These are phyloP conservation scores for Paraglomus brasilianum DNA, from an alignment of 192 early-diverging fungal species.

Conservation along the genomic window DNA sequence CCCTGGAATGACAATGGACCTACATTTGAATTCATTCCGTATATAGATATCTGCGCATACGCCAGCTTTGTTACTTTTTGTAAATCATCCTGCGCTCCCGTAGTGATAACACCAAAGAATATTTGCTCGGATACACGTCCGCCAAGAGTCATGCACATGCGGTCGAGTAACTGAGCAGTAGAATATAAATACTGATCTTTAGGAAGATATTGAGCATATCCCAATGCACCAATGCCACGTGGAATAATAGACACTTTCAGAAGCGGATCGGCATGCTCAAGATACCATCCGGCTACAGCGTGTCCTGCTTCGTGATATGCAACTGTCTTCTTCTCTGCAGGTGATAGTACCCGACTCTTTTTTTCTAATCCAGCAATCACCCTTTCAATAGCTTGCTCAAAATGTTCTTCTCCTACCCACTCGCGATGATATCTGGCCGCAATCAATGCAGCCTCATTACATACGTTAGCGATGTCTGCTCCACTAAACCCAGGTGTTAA, in stretches of 20 bases:
- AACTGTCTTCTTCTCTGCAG: slow-evolving; percentile 98
- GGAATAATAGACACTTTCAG: slow-evolving; percentile 99
- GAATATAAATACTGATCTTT: slow-evolving; percentile 97
- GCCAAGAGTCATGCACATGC: slow-evolving; percentile 88
- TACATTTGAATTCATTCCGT: slow-evolving; percentile 90
- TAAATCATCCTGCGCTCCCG: slow-evolving; percentile 96
- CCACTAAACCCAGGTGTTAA: slow-evolving; percentile 98
- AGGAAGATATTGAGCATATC: slow-evolving; percentile 99
- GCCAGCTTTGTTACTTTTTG: slow-evolving; percentile 97
- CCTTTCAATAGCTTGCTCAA: slow-evolving; percentile 97
- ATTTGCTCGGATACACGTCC: slow-evolving; percentile 87
- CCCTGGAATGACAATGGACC: slow-evolving; percentile 85
- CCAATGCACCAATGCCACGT: slow-evolving; percentile 89
- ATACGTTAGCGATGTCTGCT: slow-evolving; percentile 97
- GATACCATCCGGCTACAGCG: slow-evolving; percentile 97
- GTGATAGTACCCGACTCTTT: slow-evolving; percentile 90
- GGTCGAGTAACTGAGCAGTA: slow-evolving; percentile 85
- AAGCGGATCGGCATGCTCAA: slow-evolving; percentile 93
- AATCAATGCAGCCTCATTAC: slow-evolving; percentile 98
- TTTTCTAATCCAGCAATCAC: slow-evolving; percentile 98
- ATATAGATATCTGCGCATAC: slow-evolving; percentile 91
- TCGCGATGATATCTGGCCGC: slow-evolving; percentile 85
- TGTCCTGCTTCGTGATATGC: slow-evolving; percentile 99
- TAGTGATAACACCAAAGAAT: slow-evolving; percentile 93
- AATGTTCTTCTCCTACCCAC: slow-evolving; percentile 81